Percentiles rank a stretch among this genome's conserved stretches.
Conservation (phyloP, 768 basidiomycete genomes). For the Pleurotus tuber-regium region DNA sequence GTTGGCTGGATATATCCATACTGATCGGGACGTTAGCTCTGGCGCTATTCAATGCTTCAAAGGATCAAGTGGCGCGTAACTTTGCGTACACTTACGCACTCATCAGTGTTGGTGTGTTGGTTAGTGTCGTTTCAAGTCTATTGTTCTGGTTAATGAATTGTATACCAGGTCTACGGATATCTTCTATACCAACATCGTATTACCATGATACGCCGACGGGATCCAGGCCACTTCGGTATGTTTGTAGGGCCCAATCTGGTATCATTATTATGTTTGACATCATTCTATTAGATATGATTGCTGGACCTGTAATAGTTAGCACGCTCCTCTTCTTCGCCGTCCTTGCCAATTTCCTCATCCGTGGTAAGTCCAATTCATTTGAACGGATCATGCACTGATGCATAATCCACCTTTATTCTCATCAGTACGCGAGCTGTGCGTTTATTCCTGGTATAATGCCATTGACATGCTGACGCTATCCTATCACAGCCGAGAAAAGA, state of each 20-base stretch:
- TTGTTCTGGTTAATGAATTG: not conserved
- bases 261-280: too few species aligned
- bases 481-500: constrained; percentile 27
- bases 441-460: too few species aligned
- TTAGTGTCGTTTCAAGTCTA: constrained; percentile 28
- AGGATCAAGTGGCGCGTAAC: constrained; percentile 62
- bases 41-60: constrained; percentile 86
- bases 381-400: constrained; percentile 8
- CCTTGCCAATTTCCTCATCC: constrained; percentile 82
- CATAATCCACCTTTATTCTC: not conserved
- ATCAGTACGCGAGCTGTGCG: constrained; percentile 61
- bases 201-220: constrained; percentile 85
- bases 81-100: constrained; percentile 85
- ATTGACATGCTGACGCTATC: too few species aligned
- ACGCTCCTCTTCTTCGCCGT: constrained; percentile 83
- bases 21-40: constrained; percentile 83
- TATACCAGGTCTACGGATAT: constrained; percentile 76
- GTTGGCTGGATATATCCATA: constrained; percentile 86
- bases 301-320: constrained; percentile 84
- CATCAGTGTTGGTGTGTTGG: constrained; percentile 72
- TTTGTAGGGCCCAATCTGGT: constrained; percentile 8
- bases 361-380: constrained; percentile 50
- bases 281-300: constrained; percentile 84
- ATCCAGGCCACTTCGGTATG: constrained; percentile 87
- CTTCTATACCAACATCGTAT: constrained; percentile 83